phyloP scores from a whole-genome alignment of 805 yeast genomes.

The Ogataea methylovora region DNA sequence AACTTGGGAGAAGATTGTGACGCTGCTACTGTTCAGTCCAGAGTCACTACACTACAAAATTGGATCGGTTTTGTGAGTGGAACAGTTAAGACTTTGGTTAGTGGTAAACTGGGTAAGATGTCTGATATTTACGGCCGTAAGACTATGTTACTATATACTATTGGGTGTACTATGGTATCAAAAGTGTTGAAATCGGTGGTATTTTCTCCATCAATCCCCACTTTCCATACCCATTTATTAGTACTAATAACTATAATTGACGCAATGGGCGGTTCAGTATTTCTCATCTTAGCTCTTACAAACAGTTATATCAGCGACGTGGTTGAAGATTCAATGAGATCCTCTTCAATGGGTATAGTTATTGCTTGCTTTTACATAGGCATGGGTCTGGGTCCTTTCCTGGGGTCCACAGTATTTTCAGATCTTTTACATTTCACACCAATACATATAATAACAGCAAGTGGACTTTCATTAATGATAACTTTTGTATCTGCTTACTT shows the following conservation, averaged over 20 bases:
- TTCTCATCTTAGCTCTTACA: constrained; percentile 47
- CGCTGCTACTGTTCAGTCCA: constrained; percentile 21
- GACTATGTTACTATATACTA: constrained; percentile 30
- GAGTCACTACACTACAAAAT: constrained; percentile 32
- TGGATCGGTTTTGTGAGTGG: constrained; percentile 36
- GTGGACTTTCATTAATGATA: constrained; percentile 22
- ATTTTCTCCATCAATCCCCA: constrained; percentile 13
- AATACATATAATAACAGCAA: constrained; percentile 23
- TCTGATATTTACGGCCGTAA: constrained; percentile 63
- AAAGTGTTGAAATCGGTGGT: constrained; percentile 8
- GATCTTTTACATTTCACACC: constrained; percentile 20
- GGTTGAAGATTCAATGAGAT: constrained; percentile 52
- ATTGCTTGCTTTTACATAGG: constrained; percentile 56
- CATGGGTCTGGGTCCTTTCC: constrained; percentile 55
- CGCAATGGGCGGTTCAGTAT: constrained; percentile 55
- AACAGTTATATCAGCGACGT: constrained; percentile 74
- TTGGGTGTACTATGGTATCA: constrained; percentile 9
- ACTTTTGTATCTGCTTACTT: constrained; percentile 27
- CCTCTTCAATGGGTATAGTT: constrained; percentile 49
- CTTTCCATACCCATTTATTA: constrained; percentile 28
- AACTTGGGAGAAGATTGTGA: constrained; percentile 13
- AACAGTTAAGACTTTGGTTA: constrained; percentile 38
- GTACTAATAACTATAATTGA: constrained; percentile 37
- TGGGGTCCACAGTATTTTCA: constrained; percentile 32
- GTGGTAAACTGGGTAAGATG: constrained; percentile 55